A percentile compares a stretch with the other conserved stretches of the same genome.
Evolutionary conservation across 1,139 yeast genomes (phyloP).

Genomic region (Debaryomyces sp.): DNA sequence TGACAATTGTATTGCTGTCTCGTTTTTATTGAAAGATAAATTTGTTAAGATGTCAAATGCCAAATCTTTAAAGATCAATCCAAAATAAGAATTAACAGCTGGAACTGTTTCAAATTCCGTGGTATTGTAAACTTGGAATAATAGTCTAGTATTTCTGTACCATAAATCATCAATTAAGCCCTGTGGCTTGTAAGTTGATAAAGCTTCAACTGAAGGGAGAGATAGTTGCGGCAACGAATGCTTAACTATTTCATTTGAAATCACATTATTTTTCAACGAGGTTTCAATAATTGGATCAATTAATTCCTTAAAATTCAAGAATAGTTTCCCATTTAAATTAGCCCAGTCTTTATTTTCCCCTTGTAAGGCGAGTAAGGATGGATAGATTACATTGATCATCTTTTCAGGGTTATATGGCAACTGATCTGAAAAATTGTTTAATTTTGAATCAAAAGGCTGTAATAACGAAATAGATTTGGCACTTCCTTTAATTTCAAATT

Average conservation of each 20-base stretch:
- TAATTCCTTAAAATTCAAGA: slow-evolving; percentile 35
- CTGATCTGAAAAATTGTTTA: slow-evolving; percentile 25
- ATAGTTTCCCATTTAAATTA: slow-evolving; percentile 27
- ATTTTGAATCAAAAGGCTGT: slow-evolving; percentile 43
- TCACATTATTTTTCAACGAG: slow-evolving; percentile 37
- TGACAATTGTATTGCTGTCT: slow-evolving; percentile 82
- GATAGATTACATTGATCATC: slow-evolving; percentile 53
- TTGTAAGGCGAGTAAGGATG: slow-evolving; percentile 48
- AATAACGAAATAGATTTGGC: slow-evolving; percentile 21
- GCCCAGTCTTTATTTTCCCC: slow-evolving; percentile 31
- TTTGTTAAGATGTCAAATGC: slow-evolving; percentile 74
- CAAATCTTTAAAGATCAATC: slow-evolving; percentile 71
- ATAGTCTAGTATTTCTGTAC: slow-evolving; percentile 55
- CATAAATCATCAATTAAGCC: slow-evolving; percentile 44
- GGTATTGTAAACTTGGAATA: slow-evolving; percentile 64
- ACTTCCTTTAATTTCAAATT: slow-evolving; percentile 32
- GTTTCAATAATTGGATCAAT: slow-evolving; percentile 41
- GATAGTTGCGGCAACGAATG: slow-evolving; percentile 51
- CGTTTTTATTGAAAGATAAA: slow-evolving; percentile 86
- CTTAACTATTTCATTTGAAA: slow-evolving; percentile 43
- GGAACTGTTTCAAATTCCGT: slow-evolving; percentile 74
- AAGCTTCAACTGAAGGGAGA: slow-evolving; percentile 46
- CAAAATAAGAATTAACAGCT: slow-evolving; percentile 53
- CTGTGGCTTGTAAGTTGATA: slow-evolving; percentile 31
- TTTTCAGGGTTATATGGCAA: slow-evolving; percentile 59